Conservation (phyloP, 768 basidiomycete genomes). For the Cyathus striatus region DNA sequence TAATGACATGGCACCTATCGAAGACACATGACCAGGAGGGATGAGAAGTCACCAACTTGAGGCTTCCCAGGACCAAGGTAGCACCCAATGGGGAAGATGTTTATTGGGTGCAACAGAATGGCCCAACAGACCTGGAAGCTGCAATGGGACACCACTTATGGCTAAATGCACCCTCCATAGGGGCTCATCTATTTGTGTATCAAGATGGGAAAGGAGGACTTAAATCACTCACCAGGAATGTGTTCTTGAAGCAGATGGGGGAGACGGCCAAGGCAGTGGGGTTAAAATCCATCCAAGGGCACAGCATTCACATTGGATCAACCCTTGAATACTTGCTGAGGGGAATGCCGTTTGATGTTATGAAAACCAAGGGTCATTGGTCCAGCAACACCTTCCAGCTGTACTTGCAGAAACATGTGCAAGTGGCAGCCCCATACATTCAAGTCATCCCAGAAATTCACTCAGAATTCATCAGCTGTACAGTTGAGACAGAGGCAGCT, state of each 20-base stretch:
- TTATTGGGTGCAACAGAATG: constrained; percentile 19
- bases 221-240: constrained; percentile 14
- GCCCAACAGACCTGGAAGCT: constrained; percentile 11
- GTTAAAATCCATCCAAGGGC: constrained; percentile 11
- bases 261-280: constrained; percentile 5
- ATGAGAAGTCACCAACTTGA: constrained; percentile 16
- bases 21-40: constrained; percentile 22
- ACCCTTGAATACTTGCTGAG: constrained; percentile 28
- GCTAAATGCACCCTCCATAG: constrained; percentile 18
- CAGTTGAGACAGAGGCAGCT: no score
- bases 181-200: constrained; percentile 22
- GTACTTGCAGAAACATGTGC: neutral
- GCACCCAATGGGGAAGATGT: constrained; percentile 19
- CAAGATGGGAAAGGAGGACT: neutral
- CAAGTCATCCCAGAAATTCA: no score
- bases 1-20: no score
- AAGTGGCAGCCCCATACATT: neutral
- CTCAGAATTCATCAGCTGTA: no score
- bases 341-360: constrained; percentile 25
- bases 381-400: constrained; percentile 17
- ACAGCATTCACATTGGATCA: constrained; percentile 17
- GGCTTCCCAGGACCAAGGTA: no score
- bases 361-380: no score
- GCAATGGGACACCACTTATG: constrained; percentile 20
- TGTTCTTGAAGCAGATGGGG: constrained; percentile 14